Base-by-base conservation (phyloP, 768 basidiomycete species). In the Kwoniella dejecticola region DNA sequence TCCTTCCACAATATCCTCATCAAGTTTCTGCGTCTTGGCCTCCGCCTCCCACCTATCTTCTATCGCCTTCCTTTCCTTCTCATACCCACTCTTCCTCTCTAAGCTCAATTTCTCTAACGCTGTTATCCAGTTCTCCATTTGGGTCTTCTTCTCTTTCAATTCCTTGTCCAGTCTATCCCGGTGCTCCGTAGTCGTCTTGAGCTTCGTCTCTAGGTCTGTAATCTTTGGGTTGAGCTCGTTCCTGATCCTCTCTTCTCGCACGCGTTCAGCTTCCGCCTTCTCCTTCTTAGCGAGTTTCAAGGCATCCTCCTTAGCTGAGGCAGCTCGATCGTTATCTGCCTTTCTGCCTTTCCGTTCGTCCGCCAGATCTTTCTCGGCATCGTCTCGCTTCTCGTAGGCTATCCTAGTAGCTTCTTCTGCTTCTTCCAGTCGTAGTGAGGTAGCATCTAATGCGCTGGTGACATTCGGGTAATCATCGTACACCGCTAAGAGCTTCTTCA, bases 401-500 rank as follows among this genome's bases (percentile, higher is more conserved):
- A 62, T 64, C 54, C 66, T 60, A 19, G 64, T 45, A 15, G 59
- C 60, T 0, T 58, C 66, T 33, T 62, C 64, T 1, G 63, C 64
- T n/a, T 24, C 26, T 26, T 69, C 57, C 24, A 55, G 21, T 24
- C 38, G 17, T 2, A 12, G 13, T 4, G 13, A 24, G 2, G 63
- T 48, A n/a, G 15, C 21, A 8, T 68, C 52, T 3, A 68, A 41
- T 8, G 27, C 5, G 1, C 46, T 23, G 29, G 57, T 41, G 6
- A 64, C 50, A 19, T 47, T 45, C 4, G 67, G 67, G 36, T 69
- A 69, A 41, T 69, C 67, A 46, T 69, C 67, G 53, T 65, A 69
- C 3, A 63, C 58, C 15, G 48, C 64, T 21, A 69, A 47, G 4
- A 69, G 44, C 17, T 46, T 29, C 29, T 46, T 47, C 21, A 69